Conservation (phyloP, 2,329 filamentous ascomycete genomes). For the Aspergillus glaucus region DNA sequence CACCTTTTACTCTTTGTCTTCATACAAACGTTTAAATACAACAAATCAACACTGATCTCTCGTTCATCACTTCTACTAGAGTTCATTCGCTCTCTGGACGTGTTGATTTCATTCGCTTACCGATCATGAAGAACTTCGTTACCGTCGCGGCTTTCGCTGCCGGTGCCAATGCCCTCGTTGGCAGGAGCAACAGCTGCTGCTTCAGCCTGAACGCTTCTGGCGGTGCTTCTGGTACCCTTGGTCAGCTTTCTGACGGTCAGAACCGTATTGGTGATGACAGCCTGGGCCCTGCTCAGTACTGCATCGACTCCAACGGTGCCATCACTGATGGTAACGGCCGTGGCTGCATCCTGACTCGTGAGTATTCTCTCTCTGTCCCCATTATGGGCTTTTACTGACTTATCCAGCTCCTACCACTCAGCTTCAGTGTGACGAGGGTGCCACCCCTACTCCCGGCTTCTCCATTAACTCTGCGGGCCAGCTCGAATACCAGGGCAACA, state of each 20-base stretch:
- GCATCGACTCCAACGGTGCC: constrained; percentile 46
- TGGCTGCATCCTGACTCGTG: constrained; percentile 60
- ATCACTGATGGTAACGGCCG: constrained; percentile 52
- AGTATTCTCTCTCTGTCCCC: constrained; percentile 14
- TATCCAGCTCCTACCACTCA: constrained; percentile 49
- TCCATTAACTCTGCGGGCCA: constrained; percentile 48
- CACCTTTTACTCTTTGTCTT: constrained; percentile 1
- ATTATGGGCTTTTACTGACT: constrained; percentile 5
- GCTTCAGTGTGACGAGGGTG: constrained; percentile 56
- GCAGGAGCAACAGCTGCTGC: constrained; percentile 39
- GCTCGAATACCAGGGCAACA: constrained; percentile 47
- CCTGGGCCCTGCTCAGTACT: constrained; percentile 46
- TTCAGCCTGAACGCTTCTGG: constrained; percentile 50
- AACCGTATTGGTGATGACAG: constrained; percentile 49
- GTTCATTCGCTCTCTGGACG: constrained; percentile 9
- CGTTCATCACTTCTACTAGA: background rate
- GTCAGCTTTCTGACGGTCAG: constrained; percentile 58
- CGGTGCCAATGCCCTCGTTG: constrained; percentile 38
- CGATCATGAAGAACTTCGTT: constrained; percentile 34
- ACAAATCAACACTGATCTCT: background rate
- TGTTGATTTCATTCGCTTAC: constrained; percentile 6
- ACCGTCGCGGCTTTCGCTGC: constrained; percentile 34
- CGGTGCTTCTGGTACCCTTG: constrained; percentile 48
- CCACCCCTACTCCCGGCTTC: constrained; percentile 50
- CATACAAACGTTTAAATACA: background rate